Evolutionary conservation across 1,284 basidiomycete species (phyloP), one percentile per base, ranked within the genome.

Genomic region (Laetiporus sulphureus): DNA sequence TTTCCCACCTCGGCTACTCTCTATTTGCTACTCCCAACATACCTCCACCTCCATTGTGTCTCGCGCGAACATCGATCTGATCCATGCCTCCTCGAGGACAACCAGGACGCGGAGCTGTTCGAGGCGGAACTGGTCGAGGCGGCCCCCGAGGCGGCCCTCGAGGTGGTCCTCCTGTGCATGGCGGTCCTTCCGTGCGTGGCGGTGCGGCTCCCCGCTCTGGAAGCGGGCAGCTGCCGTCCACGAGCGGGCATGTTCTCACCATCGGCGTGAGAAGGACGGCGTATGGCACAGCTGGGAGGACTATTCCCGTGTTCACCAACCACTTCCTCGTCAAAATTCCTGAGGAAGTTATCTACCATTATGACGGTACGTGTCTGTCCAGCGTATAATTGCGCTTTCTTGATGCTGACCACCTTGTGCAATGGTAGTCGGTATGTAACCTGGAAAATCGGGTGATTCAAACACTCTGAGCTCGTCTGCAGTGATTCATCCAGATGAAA

Each of bases 401-500:
- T 31, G 18, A 16, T 32, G 15, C 16, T 29, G 19, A 2, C 13
- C 16, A 31, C 5, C 6, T 10, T 34, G 13, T n/a, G 8, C 11
- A 24, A 16, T 13, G 48, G 20, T 50, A 84, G 80, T 84, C 38
- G 77, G 81, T 81, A 52, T 59, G 81, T 68, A 20, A n/a, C 36
- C 29, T 23, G 7, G 39, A n/a, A n/a, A n/a, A n/a, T n/a, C n/a
- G n/a, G n/a, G n/a, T n/a, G n/a, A n/a, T n/a, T n/a, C n/a, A n/a
- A n/a, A n/a, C n/a, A n/a, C n/a, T n/a, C n/a, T n/a, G 8, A 42
- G 5, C 20, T 13, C 13, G 19, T 13, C 27, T 30, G 13, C 51
- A 80, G 76, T 77, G n/a, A 83, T 83, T 35, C 69, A 65, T 0
- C 73, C 78, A 0, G 74, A 74, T 0, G 83, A 87, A 51, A 83